These are phyloP conservation scores for Monosporascus sp. DNA, from an alignment of 2,329 filamentous ascomycete species.

Conservation along the genomic window DNA sequence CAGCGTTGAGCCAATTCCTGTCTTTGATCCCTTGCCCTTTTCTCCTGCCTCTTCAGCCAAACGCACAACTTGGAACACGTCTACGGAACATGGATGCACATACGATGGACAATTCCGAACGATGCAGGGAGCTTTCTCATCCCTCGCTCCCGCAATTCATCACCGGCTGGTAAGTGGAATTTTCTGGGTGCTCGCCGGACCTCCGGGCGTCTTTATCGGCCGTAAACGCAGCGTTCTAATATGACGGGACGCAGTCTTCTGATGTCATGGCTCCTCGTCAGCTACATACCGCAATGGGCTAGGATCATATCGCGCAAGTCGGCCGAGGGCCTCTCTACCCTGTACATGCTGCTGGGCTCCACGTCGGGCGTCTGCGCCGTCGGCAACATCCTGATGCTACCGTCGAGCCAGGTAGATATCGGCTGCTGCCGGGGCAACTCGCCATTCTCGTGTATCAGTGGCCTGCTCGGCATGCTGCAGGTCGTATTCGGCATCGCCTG, in stretches of 20 bases:
- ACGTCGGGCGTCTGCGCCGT: constrained; percentile 3
- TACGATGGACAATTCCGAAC: too few species aligned
- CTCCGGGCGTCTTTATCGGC: too few species aligned
- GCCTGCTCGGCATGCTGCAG: constrained; percentile 15
- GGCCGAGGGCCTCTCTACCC: constrained; percentile 1
- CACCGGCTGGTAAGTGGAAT: too few species aligned
- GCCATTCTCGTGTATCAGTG: constrained; percentile 14
- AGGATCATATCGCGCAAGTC: constrained; percentile 2
- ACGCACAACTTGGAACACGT: too few species aligned
- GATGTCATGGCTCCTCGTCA: constrained; percentile 2
- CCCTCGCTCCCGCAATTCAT: too few species aligned
- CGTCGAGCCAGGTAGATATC: constrained; percentile 15
- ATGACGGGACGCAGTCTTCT: not conserved
- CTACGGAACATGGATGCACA: too few species aligned
- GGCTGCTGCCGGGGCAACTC: constrained; percentile 13
- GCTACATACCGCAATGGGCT: constrained; percentile 2
- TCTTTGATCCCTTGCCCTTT: too few species aligned
- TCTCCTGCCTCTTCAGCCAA: too few species aligned
- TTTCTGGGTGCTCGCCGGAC: too few species aligned
- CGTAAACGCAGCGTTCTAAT: not conserved
- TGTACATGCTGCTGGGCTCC: constrained; percentile 3
- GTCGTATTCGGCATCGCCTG: constrained; percentile 15
- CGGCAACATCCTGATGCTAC: constrained; percentile 12
- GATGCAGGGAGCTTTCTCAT: too few species aligned
- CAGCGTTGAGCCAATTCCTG: too few species aligned